A percentile compares a stretch with the other conserved stretches of the same genome.
Evolutionary conservation across 164 flowering plant genomes (phyloP).

Genomic region (Macadamia tetraphylla): DNA sequence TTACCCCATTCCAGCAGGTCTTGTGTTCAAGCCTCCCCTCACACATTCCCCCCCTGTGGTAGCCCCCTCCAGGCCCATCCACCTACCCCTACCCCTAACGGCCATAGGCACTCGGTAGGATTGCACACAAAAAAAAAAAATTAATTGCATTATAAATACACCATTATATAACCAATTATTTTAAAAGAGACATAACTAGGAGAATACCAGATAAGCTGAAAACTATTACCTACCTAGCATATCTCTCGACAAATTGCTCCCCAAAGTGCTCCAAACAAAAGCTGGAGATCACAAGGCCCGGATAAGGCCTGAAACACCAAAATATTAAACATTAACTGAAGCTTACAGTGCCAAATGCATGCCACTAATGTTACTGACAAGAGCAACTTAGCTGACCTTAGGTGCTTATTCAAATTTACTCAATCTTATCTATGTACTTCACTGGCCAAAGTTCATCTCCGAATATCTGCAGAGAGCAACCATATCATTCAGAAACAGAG

Average conservation of each 20-base stretch:
- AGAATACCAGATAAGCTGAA: background rate
- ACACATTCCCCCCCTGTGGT: no score
- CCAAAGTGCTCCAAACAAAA: conserved; percentile 69
- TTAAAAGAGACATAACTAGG: background rate
- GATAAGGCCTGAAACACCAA: conserved; percentile 44
- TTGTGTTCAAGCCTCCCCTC: no score
- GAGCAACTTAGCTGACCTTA: conserved; percentile 21
- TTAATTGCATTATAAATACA: no score
- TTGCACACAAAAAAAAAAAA: no score
- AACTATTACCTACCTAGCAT: conserved; percentile 43
- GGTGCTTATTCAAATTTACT: conserved; percentile 41
- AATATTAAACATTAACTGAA: conserved; percentile 13
- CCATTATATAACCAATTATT: no score
- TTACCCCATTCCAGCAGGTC: no score
- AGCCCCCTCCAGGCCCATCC: no score
- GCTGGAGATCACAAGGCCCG: conserved; percentile 66
- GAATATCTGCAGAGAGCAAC: conserved; percentile 60
- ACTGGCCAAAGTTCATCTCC: conserved; percentile 92
- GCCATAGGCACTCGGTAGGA: no score
- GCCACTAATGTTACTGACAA: background rate
- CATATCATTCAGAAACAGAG: background rate
- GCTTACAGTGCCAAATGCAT: conserved; percentile 11
- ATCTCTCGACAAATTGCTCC: conserved; percentile 37
- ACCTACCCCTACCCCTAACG: no score
- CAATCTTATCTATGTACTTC: conserved; percentile 35